A percentile compares a stretch with the other conserved stretches of the same genome.
These are phyloP conservation scores for Madurella fahalii DNA, from an alignment of 2,329 filamentous ascomycete species.

Conservation along the genomic window DNA sequence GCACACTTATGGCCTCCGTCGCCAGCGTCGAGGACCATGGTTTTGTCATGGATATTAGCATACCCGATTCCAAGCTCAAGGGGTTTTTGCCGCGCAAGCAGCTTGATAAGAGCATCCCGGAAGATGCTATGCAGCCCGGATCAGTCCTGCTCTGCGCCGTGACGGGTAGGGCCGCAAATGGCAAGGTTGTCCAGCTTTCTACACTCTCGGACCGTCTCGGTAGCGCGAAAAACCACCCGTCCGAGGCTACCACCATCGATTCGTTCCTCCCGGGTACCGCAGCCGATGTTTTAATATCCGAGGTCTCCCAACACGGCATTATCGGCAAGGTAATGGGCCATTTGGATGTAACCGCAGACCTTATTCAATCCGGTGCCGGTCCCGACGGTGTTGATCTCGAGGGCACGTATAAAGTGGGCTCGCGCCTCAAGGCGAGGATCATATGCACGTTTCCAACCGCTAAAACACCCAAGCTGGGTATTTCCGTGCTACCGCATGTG, in stretches of 20 bases:
- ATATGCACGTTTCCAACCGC: constrained; percentile 81
- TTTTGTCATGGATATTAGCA: constrained; percentile 84
- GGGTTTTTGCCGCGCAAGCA: constrained; percentile 87
- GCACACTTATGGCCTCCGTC: constrained; percentile 81
- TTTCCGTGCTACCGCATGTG: constrained; percentile 85
- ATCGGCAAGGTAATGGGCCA: constrained; percentile 88
- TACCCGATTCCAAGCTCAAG: constrained; percentile 62
- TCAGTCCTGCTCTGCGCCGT: constrained; percentile 81
- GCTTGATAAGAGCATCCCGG: constrained; percentile 60
- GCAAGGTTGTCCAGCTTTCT: constrained; percentile 83
- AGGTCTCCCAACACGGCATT: constrained; percentile 70
- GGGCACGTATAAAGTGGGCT: constrained; percentile 75
- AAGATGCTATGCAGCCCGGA: constrained; percentile 72
- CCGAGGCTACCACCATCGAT: constrained; percentile 79
- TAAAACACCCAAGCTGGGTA: constrained; percentile 76
- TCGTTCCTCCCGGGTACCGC: constrained; percentile 89
- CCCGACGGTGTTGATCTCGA: constrained; percentile 66
- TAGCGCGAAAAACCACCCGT: constrained; percentile 61
- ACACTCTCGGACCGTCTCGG: constrained; percentile 66
- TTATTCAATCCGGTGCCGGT: constrained; percentile 80
- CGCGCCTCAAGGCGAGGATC: constrained; percentile 79
- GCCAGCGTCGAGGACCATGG: constrained; percentile 94
- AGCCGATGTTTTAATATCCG: constrained; percentile 77
- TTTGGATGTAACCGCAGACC: constrained; percentile 83
- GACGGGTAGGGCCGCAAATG: constrained; percentile 67